phyloP scores from a whole-genome alignment of 306 rosid genomes.

The Begonia peltatifolia region DNA sequence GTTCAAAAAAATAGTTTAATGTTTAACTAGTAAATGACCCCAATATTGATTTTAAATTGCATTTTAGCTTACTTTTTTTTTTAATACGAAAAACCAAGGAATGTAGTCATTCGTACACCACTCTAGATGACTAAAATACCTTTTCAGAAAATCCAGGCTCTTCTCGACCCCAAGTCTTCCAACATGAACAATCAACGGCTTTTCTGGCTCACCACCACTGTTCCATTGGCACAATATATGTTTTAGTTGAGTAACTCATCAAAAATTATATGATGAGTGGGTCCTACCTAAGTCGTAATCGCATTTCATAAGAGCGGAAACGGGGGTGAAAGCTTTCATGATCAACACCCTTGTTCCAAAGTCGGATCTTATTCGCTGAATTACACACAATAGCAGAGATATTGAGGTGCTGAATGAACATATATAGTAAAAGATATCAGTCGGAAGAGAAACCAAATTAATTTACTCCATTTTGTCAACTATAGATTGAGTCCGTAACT shows the following conservation, averaged over 20 bases:
- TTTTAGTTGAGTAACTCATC: no score
- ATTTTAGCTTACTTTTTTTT: no score
- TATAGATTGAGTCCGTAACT: neutral
- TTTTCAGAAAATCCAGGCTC: slow-evolving; percentile 84
- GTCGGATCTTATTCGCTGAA: slow-evolving; percentile 86
- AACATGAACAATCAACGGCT: slow-evolving; percentile 84
- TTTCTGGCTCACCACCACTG: slow-evolving; percentile 82
- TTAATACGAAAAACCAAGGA: no score
- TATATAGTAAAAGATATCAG: no score
- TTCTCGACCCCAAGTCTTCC: slow-evolving; percentile 97
- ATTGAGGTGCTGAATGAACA: no score
- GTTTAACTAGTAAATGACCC: no score
- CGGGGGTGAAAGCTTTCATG: slow-evolving; percentile 79
- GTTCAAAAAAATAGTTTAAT: no score
- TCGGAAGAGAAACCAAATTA: no score
- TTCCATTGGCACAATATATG: neutral
- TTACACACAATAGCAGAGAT: slow-evolving; percentile 5
- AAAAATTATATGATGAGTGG: slow-evolving; percentile 4
- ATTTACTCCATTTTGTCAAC: no score
- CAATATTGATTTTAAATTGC: no score
- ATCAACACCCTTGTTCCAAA: slow-evolving; percentile 98
- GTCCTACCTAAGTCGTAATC: slow-evolving; percentile 57
- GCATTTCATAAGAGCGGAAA: slow-evolving; percentile 72
- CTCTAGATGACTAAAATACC: slow-evolving; percentile 13
- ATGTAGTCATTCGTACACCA: no score